Conservation (phyloP, 2,329 filamentous ascomycete species). For the Pyricularia sp. region DNA sequence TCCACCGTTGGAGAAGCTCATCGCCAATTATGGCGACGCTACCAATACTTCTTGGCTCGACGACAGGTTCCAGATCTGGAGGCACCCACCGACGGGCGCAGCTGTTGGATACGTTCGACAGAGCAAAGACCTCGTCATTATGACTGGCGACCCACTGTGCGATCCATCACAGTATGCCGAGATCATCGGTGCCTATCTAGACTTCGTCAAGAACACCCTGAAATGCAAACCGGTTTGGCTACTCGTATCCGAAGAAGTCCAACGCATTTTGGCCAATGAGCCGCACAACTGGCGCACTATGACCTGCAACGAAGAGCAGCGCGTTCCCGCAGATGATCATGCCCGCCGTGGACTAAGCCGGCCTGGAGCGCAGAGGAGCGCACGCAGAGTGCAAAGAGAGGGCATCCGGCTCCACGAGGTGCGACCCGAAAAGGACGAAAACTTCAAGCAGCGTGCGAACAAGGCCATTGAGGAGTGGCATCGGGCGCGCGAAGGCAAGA, state of each 20-base stretch:
- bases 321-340: constrained; percentile 64
- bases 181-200: constrained; percentile 61
- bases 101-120: constrained; percentile 73
- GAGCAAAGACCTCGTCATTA: constrained; percentile 56
- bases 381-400: constrained; percentile 68
- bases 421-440: constrained; percentile 37
- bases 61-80: constrained; percentile 77
- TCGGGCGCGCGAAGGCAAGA: constrained; percentile 60
- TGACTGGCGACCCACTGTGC: constrained; percentile 79
- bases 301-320: constrained; percentile 79
- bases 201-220: constrained; percentile 57
- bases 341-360: constrained; percentile 41
- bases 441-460: constrained; percentile 54
- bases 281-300: constrained; percentile 72
- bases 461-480: constrained; percentile 70
- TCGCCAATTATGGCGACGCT: constrained; percentile 90
- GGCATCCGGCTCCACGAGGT: constrained; percentile 70
- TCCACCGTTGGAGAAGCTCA: constrained; percentile 71
- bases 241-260: constrained; percentile 64
- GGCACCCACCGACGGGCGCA: constrained; percentile 64
- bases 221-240: constrained; percentile 69
- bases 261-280: constrained; percentile 66
- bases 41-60: constrained; percentile 92
- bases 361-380: constrained; percentile 52
- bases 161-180: constrained; percentile 62